Evolutionary conservation across 1,139 yeast species (phyloP), one percentile per base, ranked within the genome.

Genomic region (Scheffersomyces cryptocercus): DNA sequence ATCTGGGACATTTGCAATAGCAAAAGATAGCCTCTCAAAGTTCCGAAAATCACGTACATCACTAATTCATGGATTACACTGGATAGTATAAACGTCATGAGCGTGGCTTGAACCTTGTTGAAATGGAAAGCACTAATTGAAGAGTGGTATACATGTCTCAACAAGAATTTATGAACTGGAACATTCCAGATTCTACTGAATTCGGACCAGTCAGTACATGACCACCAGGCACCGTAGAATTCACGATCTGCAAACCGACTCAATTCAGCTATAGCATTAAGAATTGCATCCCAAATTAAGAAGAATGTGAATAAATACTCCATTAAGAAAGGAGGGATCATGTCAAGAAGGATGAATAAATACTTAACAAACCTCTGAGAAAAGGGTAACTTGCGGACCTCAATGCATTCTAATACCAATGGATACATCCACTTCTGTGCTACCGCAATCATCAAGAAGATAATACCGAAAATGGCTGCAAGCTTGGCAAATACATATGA

Each of bases 201-300:
- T 61, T 90, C 93, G 44, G 88, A 90, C 97, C 97, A 93, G 39
- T 90, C 85, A 28, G 87, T 82, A 52, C 95, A 88, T 54, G 93
- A 88, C 99, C 98, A 93, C 99, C 99, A 93, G 36, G 90, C 88
- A 3, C 96, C 95, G 58, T 93, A 93, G 62, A 93, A 93, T 53
- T 86, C 88, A 36, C 99, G 79, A 61, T 93, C 98, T 2, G 91
- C 97, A 65, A 85, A 93, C 42, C 77, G 58, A 14, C 95, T 85
- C 36, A 93, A 69, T 61, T 93, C 99, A 0, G 97, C 98, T 54
- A 93, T 80, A 13, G 86, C 85, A 59, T 90, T 91, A 52, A 91
- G 68, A 42, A 91, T 93, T 11, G 91, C 85, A 57, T 93, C 98
- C 98, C 99, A 93, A 51, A 93, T 93, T 48, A 93, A 71, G 62